Conservation (phyloP, 345 rosid genomes). For the Bruguiera sexangula region DNA sequence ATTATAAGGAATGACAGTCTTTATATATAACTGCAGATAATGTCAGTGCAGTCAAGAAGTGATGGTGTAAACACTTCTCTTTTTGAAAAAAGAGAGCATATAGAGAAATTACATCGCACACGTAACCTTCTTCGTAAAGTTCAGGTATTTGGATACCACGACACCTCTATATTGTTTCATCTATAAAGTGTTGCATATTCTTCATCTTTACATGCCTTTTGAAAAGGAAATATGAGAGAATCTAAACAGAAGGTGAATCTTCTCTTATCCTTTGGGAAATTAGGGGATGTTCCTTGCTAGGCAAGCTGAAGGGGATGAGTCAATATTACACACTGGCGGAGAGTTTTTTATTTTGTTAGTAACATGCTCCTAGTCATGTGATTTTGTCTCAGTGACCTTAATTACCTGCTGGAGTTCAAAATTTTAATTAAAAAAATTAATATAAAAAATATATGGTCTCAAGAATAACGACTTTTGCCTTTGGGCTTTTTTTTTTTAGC, state of each 20-base stretch:
- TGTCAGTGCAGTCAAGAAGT: conserved; percentile 95
- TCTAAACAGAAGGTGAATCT: not conserved
- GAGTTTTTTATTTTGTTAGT: not conserved
- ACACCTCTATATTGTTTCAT: conserved; percentile 2
- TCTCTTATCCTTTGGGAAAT: not conserved
- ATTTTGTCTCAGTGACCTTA: conserved; percentile 4
- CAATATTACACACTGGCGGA: not conserved
- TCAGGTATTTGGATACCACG: conserved; percentile 50
- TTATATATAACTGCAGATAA: conserved; percentile 49
- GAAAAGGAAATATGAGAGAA: not conserved
- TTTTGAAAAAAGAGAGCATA: conserved; percentile 90
- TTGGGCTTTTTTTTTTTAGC: not conserved
- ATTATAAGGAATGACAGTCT: not conserved
- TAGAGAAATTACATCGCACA: conserved; percentile 93
- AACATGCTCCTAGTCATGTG: conserved; percentile 1
- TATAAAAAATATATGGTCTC: not conserved
- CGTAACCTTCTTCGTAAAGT: conserved; percentile 96
- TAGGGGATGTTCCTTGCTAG: conserved; percentile 1
- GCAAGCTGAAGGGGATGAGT: not conserved
- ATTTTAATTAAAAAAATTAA: not conserved
- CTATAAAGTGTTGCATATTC: not conserved
- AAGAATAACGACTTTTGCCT: not conserved
- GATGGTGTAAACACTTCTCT: conserved; percentile 93
- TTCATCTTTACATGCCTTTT: not conserved
- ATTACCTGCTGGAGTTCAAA: not conserved